phyloP scores from a whole-genome alignment of 257 asterid species.

The Penstemon newberryi region DNA sequence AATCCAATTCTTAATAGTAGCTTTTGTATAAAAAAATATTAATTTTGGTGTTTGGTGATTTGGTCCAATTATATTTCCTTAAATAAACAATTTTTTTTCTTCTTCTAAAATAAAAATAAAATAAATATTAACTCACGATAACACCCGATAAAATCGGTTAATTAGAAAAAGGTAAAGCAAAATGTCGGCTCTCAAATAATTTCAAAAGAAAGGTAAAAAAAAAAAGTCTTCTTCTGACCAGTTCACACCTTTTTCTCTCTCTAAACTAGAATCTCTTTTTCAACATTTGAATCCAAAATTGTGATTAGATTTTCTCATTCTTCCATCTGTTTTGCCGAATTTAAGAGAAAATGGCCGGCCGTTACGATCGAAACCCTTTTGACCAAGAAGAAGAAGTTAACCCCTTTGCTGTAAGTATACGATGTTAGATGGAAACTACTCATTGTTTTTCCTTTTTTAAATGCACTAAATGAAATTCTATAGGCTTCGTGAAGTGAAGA shows the following conservation, averaged over 20 bases:
- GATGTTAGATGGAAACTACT: background rate
- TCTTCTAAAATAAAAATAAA: too few relatives aligned
- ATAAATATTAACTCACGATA: too few relatives aligned
- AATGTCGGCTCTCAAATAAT: background rate
- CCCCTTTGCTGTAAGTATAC: slow-evolving; percentile 52
- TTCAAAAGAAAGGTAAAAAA: background rate
- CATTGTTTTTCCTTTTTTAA: background rate
- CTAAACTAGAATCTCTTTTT: slow-evolving; percentile 14
- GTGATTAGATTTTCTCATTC: slow-evolving; percentile 29
- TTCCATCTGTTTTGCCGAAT: background rate
- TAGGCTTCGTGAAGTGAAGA: slow-evolving; percentile 17
- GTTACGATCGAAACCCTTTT: slow-evolving; percentile 64
- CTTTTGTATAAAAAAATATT: too few relatives aligned
- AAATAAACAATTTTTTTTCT: too few relatives aligned
- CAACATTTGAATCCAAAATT: slow-evolving; percentile 28
- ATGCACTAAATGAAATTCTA: slow-evolving; percentile 1
- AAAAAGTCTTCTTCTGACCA: slow-evolving; percentile 22
- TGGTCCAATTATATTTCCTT: too few relatives aligned
- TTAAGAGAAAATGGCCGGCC: slow-evolving; percentile 52
- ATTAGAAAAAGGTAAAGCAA: too few relatives aligned
- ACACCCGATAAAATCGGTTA: too few relatives aligned
- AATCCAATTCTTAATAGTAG: too few relatives aligned
- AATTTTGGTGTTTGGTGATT: too few relatives aligned
- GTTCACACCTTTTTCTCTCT: slow-evolving; percentile 22
- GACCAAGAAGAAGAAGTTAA: slow-evolving; percentile 63